Percentiles rank a stretch among this genome's conserved stretches.
Evolutionary conservation across 768 basidiomycete species (phyloP).

Genomic region (Pleurotus sapidus): DNA sequence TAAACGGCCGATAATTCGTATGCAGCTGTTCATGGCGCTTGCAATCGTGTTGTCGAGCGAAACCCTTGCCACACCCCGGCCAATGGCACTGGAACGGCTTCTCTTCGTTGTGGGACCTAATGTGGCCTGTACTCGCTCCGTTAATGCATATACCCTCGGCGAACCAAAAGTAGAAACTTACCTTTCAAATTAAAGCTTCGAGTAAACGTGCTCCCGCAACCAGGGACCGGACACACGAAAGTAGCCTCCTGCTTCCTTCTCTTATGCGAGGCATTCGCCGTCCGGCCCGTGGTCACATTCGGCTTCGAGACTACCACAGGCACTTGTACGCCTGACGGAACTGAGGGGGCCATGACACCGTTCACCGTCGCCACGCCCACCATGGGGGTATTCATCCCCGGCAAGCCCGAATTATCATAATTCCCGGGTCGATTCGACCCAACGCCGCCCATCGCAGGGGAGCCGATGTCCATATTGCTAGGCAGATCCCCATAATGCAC

Average conservation of each 20-base stretch:
- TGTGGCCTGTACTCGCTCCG: slow-evolving; percentile 56
- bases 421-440: not conserved
- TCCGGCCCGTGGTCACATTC: slow-evolving; percentile 90
- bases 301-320: slow-evolving; percentile 49
- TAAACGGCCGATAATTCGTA: slow-evolving; percentile 88
- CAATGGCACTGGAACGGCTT: slow-evolving; percentile 94
- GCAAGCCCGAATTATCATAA: not conserved
- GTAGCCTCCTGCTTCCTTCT: slow-evolving; percentile 87
- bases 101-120: slow-evolving; percentile 93
- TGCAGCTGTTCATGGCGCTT: slow-evolving; percentile 96
- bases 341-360: slow-evolving; percentile 1
- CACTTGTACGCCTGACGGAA: slow-evolving; percentile 1
- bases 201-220: slow-evolving; percentile 87
- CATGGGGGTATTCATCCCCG: not conserved
- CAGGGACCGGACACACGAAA: slow-evolving; percentile 79
- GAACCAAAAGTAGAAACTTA: slow-evolving; percentile 19
- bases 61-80: slow-evolving; percentile 93
- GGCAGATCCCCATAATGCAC: slow-evolving; percentile 51
- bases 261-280: slow-evolving; percentile 81
- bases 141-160: slow-evolving; percentile 4
- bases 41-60: slow-evolving; percentile 93
- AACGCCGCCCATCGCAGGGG: slow-evolving; percentile 4
- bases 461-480: slow-evolving; percentile 14
- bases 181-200: slow-evolving; percentile 92
- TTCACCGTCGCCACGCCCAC: not conserved